These are phyloP conservation scores for Dendrobium huoshanense DNA, from an alignment of 106 monocot species.

Conservation along the genomic window DNA sequence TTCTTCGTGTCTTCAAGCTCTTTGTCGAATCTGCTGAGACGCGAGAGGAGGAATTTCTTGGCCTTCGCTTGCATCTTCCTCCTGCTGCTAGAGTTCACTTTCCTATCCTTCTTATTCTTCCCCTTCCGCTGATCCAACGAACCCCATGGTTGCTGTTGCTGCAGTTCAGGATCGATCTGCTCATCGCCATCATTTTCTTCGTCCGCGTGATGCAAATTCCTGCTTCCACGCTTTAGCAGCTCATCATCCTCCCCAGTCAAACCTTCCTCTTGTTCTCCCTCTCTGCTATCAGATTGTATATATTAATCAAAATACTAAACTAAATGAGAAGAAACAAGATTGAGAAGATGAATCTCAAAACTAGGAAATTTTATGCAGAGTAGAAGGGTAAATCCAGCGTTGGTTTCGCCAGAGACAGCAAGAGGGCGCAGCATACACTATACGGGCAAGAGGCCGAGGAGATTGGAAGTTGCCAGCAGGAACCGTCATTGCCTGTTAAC, in stretches of 20 bases:
- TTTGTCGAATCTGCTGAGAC: constrained; percentile 6
- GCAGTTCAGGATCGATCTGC: background rate
- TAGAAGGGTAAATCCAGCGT: background rate
- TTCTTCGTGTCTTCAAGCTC: constrained; percentile 5
- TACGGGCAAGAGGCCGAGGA: background rate
- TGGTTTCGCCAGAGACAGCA: background rate
- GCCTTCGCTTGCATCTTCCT: constrained; percentile 6
- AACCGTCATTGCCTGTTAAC: no score
- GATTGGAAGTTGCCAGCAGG: background rate
- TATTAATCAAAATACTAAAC: background rate
- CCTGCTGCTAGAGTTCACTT: background rate
- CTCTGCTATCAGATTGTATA: background rate
- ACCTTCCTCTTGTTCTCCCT: background rate
- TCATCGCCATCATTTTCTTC: background rate
- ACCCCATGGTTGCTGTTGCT: background rate
- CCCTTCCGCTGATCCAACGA: background rate
- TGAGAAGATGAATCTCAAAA: background rate
- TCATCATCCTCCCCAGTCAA: background rate
- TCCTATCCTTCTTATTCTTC: background rate
- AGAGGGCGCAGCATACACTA: background rate
- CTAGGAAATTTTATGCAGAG: background rate
- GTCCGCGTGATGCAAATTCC: background rate
- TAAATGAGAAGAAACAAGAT: background rate
- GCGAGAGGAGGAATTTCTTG: constrained; percentile 6
- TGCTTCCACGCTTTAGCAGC: background rate